phyloP scores from a whole-genome alignment of 495 filamentous ascomycete genomes.

The Ramalina intermedia region DNA sequence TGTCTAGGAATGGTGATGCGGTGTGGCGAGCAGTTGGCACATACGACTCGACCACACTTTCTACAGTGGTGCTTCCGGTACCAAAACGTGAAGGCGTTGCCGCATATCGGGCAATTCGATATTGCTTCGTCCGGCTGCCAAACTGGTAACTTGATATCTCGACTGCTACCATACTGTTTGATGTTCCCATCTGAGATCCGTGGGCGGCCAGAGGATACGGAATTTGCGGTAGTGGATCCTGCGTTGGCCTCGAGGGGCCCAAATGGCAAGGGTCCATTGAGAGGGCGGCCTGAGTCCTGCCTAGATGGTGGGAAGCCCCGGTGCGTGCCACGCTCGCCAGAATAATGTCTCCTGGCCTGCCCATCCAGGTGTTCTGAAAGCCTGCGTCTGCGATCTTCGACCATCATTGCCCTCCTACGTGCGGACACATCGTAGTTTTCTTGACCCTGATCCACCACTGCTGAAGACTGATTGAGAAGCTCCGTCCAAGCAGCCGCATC shows the following conservation, averaged over 20 bases:
- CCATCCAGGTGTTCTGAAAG: conserved; percentile 10
- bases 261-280: not conserved
- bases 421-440: conserved; percentile 6
- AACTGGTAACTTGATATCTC: conserved; percentile 37
- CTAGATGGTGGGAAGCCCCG: no score
- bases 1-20: conserved; percentile 87
- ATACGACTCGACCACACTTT: conserved; percentile 93
- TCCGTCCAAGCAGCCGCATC: conserved; percentile 5
- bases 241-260: no score
- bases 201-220: no score
- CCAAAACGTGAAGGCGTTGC: conserved; percentile 65
- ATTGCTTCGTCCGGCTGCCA: conserved; percentile 84
- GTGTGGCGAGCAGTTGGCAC: conserved; percentile 81
- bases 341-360: conserved; percentile 6
- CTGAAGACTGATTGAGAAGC: conserved; percentile 4
- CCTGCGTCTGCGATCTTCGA: conserved; percentile 12
- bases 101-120: conserved; percentile 68
- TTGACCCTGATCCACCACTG: not conserved
- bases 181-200: not conserved
- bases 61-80: conserved; percentile 89
- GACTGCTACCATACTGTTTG: conserved; percentile 4
- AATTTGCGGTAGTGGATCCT: no score
- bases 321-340: not conserved
- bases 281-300: no score
- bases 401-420: conserved; percentile 13